Percentiles rank a stretch among this genome's conserved stretches.
Evolutionary conservation across 805 yeast genomes (phyloP).

Genomic region (Nakazawaea sp.): DNA sequence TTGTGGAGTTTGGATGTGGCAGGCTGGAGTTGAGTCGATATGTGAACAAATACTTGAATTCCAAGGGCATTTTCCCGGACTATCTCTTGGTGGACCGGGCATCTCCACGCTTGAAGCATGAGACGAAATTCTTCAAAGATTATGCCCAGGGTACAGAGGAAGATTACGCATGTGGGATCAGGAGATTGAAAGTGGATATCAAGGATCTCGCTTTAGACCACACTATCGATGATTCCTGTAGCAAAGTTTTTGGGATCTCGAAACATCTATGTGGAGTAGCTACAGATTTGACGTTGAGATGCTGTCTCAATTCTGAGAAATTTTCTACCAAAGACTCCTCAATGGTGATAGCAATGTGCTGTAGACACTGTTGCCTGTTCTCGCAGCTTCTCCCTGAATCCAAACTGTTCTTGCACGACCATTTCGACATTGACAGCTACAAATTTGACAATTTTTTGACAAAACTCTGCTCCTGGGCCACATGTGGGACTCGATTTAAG

Average conservation of each 20-base stretch:
- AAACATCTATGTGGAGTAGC: constrained; percentile 94
- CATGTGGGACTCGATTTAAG: constrained; percentile 49
- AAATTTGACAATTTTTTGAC: constrained; percentile 33
- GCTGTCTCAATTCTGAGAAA: constrained; percentile 20
- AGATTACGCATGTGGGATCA: constrained; percentile 19
- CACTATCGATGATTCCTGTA: constrained; percentile 18
- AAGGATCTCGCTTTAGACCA: constrained; percentile 58
- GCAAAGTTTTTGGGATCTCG: constrained; percentile 52
- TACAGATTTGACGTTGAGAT: constrained; percentile 74
- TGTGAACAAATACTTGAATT: constrained; percentile 29
- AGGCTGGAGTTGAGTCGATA: constrained; percentile 77
- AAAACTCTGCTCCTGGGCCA: constrained; percentile 84
- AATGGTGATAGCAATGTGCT: constrained; percentile 83
- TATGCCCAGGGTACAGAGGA: constrained; percentile 16
- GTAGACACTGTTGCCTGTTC: constrained; percentile 77
- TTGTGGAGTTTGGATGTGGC: constrained; percentile 85
- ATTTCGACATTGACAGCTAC: constrained; percentile 21
- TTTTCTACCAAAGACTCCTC: constrained; percentile 30
- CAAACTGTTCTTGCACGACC: constrained; percentile 26
- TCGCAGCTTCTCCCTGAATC: constrained; percentile 46
- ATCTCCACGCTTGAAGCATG: constrained; percentile 72
- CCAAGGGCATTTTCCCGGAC: constrained; percentile 1
- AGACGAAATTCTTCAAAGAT: constrained; percentile 58
- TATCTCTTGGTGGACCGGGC: constrained; percentile 72
- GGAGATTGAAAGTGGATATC: constrained; percentile 67